Evolutionary conservation across 495 filamentous ascomycete species (phyloP), one percentile per base, ranked within the genome.

Genomic region (Lasiosphaeria miniovina): DNA sequence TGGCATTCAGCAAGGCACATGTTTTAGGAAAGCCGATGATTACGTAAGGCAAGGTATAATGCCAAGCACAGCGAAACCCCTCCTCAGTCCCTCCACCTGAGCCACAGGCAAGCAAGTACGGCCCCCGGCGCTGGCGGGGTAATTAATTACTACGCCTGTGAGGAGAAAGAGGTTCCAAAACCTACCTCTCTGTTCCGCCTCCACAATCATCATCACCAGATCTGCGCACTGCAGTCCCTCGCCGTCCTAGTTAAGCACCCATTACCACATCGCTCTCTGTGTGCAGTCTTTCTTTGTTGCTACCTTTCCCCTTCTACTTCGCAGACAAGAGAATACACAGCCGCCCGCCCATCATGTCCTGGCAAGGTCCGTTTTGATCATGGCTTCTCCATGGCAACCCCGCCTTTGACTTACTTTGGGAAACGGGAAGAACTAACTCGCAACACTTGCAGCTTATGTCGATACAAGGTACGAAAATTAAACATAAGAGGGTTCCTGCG

Each of bases 341-440:
- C 35, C 57, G 57, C 63, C 36, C 43, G 43, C 59, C 61, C 77
- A 80, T 61, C 69, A 85, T 85, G 82, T 84, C 82, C 71, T 82
- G 80, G 80, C 80, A 82, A 81, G 73, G 80, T 82, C 69, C 65
- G 73, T 63, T 36, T 52, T 36, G 2, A 24, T 24, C 24, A 35
- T 36, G 32, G 52, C 14, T 56, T 36, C 35, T 62, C 35, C 34
- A 49, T 31, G 59, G 32, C 43, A 63, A 73, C 73, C 77, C 76
- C 73, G 73, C 74, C 70, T 71, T 68, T 9, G 10, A 45, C 51
- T 57, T 36, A 56, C 55, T 50, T 51, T 58, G 58, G 61, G 61
- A 60, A 61, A 49, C 61, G 64, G 63, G 55, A 49, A 49, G 38
- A 68, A 72, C 75, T 78, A 72, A 78, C 71, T 54, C 52, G 35